Evolutionary conservation across 2,329 filamentous ascomycete species (phyloP), one percentile per base, ranked within the genome.

Genomic region (Penicillium sp.): DNA sequence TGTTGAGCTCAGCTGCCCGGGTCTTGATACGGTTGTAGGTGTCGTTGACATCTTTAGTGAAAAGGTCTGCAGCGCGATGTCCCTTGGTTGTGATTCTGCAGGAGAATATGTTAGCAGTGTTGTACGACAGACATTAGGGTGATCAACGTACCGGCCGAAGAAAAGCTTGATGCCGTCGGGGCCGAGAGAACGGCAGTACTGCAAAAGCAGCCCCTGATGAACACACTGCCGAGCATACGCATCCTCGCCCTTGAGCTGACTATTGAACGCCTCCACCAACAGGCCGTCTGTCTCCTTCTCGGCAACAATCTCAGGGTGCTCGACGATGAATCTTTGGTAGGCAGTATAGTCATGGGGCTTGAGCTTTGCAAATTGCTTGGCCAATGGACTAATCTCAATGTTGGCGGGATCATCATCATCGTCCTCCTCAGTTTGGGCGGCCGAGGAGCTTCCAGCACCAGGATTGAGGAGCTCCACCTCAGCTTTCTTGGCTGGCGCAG

Each of bases 181-280:
- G 61, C 94, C 93, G 6, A 99, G 83, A 43, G 92, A 89, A 10
- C 94, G 87, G 78, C 95, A 99, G 80, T 99, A 99, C 75, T 99
- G 95, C 41, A 99, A 80, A 13, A 99, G 82, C 16, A 98, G 82
- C 3, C 90, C 94, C 74, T 98, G 93, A 77, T 99, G 95, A 22
- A 99, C 92, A 76, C 89, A 97, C 74, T 94, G 91, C 50, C 88
- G 86, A 4, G 91, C 87, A 66, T 89, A 86, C 3, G 47, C 60
- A 56, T 89, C 86, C 65, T 90, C 86, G 56, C 86, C 85, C 63
- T 91, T 88, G 59, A 96, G 85, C 64, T 94, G 90, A 0, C 88
- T 87, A 73, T 96, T 93, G 78, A 99, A 98, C 0, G 93, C 95
- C 77, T 96, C 86, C 52, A 96, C 88, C 14, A 99, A 83, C 10